phyloP scores from a whole-genome alignment of 148 eudicot genomes.

The Rhododendron vialii region DNA sequence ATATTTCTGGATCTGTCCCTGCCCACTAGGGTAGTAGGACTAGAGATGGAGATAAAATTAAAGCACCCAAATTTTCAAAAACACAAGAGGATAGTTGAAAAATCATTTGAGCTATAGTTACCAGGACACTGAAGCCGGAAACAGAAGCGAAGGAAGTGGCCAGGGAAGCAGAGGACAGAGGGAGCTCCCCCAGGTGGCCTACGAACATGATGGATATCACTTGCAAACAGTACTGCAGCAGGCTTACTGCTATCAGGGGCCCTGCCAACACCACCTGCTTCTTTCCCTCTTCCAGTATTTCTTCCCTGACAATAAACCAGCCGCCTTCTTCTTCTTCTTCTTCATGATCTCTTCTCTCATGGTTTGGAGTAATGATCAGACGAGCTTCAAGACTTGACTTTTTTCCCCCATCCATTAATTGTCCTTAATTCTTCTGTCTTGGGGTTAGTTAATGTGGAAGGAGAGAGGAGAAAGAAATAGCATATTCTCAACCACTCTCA shows the following conservation, averaged over 20 bases:
- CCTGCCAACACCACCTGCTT: constrained; percentile 33
- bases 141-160: constrained; percentile 48
- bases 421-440: neutral
- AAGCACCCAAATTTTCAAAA: neutral
- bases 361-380: neutral
- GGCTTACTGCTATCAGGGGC: constrained; percentile 40
- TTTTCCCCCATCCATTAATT: neutral
- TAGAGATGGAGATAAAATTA: no score
- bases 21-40: no score
- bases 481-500: neutral
- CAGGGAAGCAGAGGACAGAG: constrained; percentile 44
- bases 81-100: neutral
- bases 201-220: constrained; percentile 44
- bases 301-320: neutral
- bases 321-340: neutral
- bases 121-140: constrained; percentile 43
- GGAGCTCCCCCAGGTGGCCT: constrained; percentile 44
- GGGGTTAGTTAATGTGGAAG: neutral
- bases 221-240: constrained; percentile 40
- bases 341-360: neutral
- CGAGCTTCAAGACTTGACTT: neutral
- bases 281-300: constrained; percentile 31
- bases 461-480: neutral
- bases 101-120: neutral
- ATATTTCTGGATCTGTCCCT: no score